phyloP scores from a whole-genome alignment of 495 filamentous ascomycete species.

The Corynascus novoguineensis region DNA sequence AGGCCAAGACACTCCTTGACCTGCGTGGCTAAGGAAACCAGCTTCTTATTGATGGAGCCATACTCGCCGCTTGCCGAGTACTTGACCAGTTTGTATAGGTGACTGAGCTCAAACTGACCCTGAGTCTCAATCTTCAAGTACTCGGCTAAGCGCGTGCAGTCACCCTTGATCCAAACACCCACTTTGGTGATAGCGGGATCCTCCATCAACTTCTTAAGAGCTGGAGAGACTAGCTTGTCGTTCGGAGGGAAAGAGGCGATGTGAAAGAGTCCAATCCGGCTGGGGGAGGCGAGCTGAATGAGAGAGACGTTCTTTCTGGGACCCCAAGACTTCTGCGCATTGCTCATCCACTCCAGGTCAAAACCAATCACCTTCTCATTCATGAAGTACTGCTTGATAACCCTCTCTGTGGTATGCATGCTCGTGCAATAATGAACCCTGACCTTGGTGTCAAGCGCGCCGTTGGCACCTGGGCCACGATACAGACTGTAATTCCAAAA shows the following conservation, averaged over 20 bases:
- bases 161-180: constrained; percentile 71
- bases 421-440: constrained; percentile 72
- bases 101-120: constrained; percentile 73
- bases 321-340: constrained; percentile 40
- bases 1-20: constrained; percentile 66
- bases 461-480: constrained; percentile 37
- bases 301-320: constrained; percentile 64
- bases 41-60: constrained; percentile 55
- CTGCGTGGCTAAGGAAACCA: constrained; percentile 61
- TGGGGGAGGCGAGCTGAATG: constrained; percentile 73
- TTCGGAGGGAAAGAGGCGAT: constrained; percentile 55
- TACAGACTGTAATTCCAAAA: constrained; percentile 68
- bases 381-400: constrained; percentile 60
- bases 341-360: constrained; percentile 75
- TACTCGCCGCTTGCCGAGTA: constrained; percentile 46
- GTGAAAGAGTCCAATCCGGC: constrained; percentile 78
- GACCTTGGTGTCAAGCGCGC: constrained; percentile 38
- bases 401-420: constrained; percentile 57
- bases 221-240: constrained; percentile 61
- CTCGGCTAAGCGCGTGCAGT: constrained; percentile 64
- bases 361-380: constrained; percentile 69
- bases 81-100: constrained; percentile 70
- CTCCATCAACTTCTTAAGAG: constrained; percentile 66
- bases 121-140: constrained; percentile 56
- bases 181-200: constrained; percentile 63